phyloP scores from a whole-genome alignment of 2,329 filamentous ascomycete genomes.

The Paradendryphiella salina region DNA sequence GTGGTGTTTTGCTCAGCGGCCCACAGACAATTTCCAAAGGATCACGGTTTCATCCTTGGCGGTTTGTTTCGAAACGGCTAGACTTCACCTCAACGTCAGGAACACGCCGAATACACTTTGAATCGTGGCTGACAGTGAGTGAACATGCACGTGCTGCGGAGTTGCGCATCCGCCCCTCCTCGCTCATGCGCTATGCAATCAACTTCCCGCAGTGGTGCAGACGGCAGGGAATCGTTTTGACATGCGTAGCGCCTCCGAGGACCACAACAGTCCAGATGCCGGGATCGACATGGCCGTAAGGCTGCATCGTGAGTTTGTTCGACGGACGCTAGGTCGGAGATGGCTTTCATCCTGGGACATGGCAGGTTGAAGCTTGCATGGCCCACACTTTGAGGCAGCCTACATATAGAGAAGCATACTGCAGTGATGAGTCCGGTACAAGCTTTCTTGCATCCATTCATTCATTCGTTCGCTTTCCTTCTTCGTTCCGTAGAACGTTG shows the following conservation, averaged over 20 bases:
- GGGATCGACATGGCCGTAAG: conserved; percentile 9
- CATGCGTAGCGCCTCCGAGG: conserved; percentile 14
- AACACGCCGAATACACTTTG: conserved; percentile 16
- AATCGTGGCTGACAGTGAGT: conserved; percentile 16
- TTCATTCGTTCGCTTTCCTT: conserved; percentile 18
- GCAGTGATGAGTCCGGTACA: conserved; percentile 1
- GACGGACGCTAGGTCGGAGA: conserved; percentile 6
- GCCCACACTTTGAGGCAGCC: conserved; percentile 15
- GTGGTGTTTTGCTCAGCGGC: conserved; percentile 4
- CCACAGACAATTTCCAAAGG: conserved; percentile 12
- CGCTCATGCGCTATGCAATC: conserved; percentile 27
- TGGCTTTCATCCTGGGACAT: conserved; percentile 13
- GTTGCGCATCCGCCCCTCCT: conserved; percentile 12
- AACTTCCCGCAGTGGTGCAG: conserved; percentile 29
- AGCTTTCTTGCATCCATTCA: conserved; percentile 15
- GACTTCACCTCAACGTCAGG: conserved; percentile 16
- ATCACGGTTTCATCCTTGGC: conserved; percentile 15
- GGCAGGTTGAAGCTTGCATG: conserved; percentile 27
- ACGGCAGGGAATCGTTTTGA: conserved; percentile 20
- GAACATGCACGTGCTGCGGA: conserved; percentile 1
- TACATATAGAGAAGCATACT: conserved; percentile 20
- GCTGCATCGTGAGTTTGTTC: conserved; percentile 18
- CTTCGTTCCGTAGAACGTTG: conserved; percentile 21
- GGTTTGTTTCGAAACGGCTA: conserved; percentile 29
- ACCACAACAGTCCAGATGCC: conserved; percentile 13